These are phyloP conservation scores for Herpetomonas muscarum DNA, from an alignment of 208 protist species.

Conservation along the genomic window DNA sequence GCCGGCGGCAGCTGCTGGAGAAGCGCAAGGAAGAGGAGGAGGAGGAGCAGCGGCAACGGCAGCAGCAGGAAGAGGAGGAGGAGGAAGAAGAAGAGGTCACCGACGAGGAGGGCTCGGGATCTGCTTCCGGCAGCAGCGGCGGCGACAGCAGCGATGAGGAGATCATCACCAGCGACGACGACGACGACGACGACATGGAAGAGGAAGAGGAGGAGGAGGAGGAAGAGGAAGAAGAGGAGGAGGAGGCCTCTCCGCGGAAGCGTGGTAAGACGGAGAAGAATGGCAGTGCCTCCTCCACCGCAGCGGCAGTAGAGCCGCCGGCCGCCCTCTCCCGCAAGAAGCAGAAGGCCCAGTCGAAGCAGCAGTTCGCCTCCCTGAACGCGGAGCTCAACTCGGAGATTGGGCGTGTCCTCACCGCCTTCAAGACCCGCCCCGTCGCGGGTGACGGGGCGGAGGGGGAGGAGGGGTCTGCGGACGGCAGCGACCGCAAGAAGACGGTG, in stretches of 20 bases:
- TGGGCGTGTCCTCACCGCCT: not conserved
- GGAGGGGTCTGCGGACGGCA: not conserved
- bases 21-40: slow-evolving; percentile 21
- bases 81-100: slow-evolving; percentile 3
- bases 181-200: slow-evolving; percentile 4
- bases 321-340: slow-evolving; percentile 1
- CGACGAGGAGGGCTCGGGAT: slow-evolving; percentile 1
- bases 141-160: not conserved
- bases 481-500: slow-evolving; percentile 13
- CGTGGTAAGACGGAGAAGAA: slow-evolving; percentile 8
- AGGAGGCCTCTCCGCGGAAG: not conserved
- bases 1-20: slow-evolving; percentile 17
- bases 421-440: not conserved
- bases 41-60: slow-evolving; percentile 3
- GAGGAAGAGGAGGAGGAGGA: slow-evolving; percentile 5
- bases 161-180: not conserved
- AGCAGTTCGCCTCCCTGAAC: slow-evolving; percentile 26
- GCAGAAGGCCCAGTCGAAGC: slow-evolving; percentile 5
- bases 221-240: slow-evolving; percentile 7
- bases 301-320: not conserved
- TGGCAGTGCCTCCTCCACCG: not conserved
- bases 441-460: not conserved
- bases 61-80: slow-evolving; percentile 4
- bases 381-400: slow-evolving; percentile 19
- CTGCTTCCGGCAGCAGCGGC: not conserved